phyloP scores from a whole-genome alignment of 768 basidiomycete species.

The Daedalea quercina region DNA sequence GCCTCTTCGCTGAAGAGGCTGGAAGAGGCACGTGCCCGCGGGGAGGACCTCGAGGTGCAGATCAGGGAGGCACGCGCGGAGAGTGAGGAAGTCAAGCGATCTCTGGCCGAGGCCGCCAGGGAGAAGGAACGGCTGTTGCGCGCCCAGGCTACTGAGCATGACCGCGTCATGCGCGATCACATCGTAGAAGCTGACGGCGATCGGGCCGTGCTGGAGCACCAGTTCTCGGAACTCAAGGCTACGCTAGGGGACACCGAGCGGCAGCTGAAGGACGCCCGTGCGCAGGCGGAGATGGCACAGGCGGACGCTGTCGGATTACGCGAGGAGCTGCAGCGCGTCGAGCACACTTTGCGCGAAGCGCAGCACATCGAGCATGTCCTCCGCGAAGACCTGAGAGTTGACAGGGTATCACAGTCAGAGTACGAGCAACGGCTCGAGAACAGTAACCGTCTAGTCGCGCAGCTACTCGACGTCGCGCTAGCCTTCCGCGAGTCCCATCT shows the following conservation, averaged over 20 bases:
- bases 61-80: slow-evolving; percentile 65
- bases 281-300: slow-evolving; percentile 56
- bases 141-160: slow-evolving; percentile 64
- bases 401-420: slow-evolving; percentile 59
- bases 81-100: slow-evolving; percentile 61
- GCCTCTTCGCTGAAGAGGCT: slow-evolving; percentile 61
- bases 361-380: slow-evolving; percentile 61
- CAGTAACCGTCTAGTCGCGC: slow-evolving; percentile 64
- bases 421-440: slow-evolving; percentile 64
- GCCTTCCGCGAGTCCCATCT: slow-evolving; percentile 72
- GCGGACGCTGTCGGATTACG: slow-evolving; percentile 63
- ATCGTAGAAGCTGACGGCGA: slow-evolving; percentile 92
- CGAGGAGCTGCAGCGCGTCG: slow-evolving; percentile 67
- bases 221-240: slow-evolving; percentile 67
- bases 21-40: slow-evolving; percentile 68
- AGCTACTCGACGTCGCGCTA: slow-evolving; percentile 75
- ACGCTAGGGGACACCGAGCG: slow-evolving; percentile 53
- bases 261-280: slow-evolving; percentile 55
- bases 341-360: slow-evolving; percentile 64
- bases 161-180: slow-evolving; percentile 72
- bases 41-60: slow-evolving; percentile 71
- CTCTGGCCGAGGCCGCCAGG: slow-evolving; percentile 56
- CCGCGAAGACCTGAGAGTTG: slow-evolving; percentile 67
- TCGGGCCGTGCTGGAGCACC: slow-evolving; percentile 85
- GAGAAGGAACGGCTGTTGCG: slow-evolving; percentile 79